Evolutionary conservation across 2,329 filamentous ascomycete species (phyloP).

Genomic region (Aspergillus ochraceus): DNA sequence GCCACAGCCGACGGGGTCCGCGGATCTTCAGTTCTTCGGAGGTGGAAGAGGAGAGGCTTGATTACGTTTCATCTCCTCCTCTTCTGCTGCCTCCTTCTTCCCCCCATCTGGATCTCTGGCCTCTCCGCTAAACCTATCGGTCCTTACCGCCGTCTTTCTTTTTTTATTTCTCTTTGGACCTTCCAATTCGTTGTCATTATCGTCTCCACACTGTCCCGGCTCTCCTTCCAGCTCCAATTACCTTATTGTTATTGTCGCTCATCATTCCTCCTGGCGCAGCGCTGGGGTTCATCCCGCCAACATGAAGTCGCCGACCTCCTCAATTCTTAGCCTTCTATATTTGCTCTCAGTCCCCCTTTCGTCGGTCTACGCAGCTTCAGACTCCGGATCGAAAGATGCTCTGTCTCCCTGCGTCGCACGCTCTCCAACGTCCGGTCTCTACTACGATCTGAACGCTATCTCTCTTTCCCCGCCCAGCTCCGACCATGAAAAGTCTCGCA

Average conservation of each 20-base stretch:
- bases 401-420: conserved; percentile 61
- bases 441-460: conserved; percentile 63
- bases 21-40: background rate
- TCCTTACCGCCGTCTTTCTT: background rate
- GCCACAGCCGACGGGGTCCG: background rate
- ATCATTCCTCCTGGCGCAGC: background rate
- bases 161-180: background rate
- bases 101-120: background rate
- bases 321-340: conserved; percentile 31
- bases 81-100: background rate
- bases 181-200: background rate
- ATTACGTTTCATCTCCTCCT: background rate
- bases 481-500: conserved; percentile 41
- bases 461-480: conserved; percentile 50
- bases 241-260: background rate
- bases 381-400: conserved; percentile 43
- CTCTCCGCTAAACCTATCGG: background rate
- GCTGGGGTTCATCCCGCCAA: conserved; percentile 8
- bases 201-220: background rate
- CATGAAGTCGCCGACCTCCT: conserved; percentile 38
- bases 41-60: background rate
- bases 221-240: background rate
- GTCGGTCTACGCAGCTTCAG: conserved; percentile 34
- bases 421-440: conserved; percentile 60
- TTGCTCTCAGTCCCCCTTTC: conserved; percentile 34